Evolutionary conservation across 1,139 yeast genomes (phyloP).

Genomic region (Geotrichum australiense): DNA sequence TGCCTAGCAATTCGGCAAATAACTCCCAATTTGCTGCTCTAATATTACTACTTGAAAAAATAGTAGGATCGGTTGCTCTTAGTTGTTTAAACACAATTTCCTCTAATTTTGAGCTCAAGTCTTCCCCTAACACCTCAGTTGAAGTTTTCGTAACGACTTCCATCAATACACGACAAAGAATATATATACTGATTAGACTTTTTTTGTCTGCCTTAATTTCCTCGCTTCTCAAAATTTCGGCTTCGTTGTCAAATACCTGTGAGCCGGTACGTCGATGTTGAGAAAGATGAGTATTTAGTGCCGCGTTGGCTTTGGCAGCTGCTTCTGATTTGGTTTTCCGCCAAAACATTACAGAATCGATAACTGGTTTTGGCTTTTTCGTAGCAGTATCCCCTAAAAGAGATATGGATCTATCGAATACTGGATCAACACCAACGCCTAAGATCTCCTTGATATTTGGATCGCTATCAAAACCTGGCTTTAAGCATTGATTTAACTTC

Average conservation of each 20-base stretch:
- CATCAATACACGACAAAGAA: conserved; percentile 85
- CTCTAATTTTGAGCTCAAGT: conserved; percentile 75
- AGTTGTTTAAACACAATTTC: conserved; percentile 91
- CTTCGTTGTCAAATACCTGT: conserved; percentile 8
- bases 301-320: conserved; percentile 55
- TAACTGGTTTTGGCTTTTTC: conserved; percentile 88
- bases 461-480: conserved; percentile 57
- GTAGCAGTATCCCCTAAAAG: conserved; percentile 88
- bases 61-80: conserved; percentile 74
- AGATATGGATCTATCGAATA: conserved; percentile 75
- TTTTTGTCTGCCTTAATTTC: conserved; percentile 83
- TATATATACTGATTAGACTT: conserved; percentile 77
- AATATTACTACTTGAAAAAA: conserved; percentile 58
- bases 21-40: conserved; percentile 92
- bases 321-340: conserved; percentile 85
- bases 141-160: conserved; percentile 90
- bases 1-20: conserved; percentile 82
- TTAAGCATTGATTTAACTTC: conserved; percentile 67
- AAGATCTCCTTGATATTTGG: conserved; percentile 78
- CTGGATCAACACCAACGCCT: conserved; percentile 80
- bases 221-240: conserved; percentile 33
- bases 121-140: conserved; percentile 63
- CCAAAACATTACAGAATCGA: conserved; percentile 98
- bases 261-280: conserved; percentile 13
- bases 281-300: conserved; percentile 12